Evolutionary conservation across 2,329 filamentous ascomycete species (phyloP), one percentile per base, ranked within the genome.

Genomic region (Neoascochyta sp.): DNA sequence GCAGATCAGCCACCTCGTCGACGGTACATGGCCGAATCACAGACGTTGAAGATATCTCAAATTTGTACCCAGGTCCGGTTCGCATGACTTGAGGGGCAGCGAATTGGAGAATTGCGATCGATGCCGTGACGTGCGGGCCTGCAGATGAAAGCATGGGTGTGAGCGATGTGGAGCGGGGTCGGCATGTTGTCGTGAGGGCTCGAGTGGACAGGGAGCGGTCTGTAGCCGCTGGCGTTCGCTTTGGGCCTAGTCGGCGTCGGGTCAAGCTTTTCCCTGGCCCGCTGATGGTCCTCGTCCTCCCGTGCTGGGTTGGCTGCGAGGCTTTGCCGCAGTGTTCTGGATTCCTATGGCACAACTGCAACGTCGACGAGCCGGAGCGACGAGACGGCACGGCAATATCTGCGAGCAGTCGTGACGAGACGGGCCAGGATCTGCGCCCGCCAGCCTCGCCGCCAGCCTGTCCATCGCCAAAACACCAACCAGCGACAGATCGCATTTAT

Each of bases 11-110:
- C 52, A 53, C 43, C 42, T 48, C 45, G 45, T 50, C 39, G 44
- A 27, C 24, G n/a, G 32, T 19, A 31, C 37, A 39, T n/a, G n/a
- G 36, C 45, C 50, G 41, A 56, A 54, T 55, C 51, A 57, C 40
- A 45, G 36, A 24, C 22, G 27, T 25, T 31, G 22, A 24, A 24
- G 26, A 39, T 24, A 34, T 32, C 18, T 24, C 22, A 16, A 35
- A 19, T 30, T 31, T 28, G 23, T 41, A 33, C 38, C 34, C 41
- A 49, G 32, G 36, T 50, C 39, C 33, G 57, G 35, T 60, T 62
- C 57, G 59, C 59, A 62, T 60, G 52, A 60, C 42, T 47, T 31
- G 17, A 6, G n/a, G 18, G 18, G 33, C 36, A 42, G 43, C 57
- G 50, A 62, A 62, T 60, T 40, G 31, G 46, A 47, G 29, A 22